phyloP scores from a whole-genome alignment of 2,329 filamentous ascomycete genomes.

The Leptographium radiaticola region DNA sequence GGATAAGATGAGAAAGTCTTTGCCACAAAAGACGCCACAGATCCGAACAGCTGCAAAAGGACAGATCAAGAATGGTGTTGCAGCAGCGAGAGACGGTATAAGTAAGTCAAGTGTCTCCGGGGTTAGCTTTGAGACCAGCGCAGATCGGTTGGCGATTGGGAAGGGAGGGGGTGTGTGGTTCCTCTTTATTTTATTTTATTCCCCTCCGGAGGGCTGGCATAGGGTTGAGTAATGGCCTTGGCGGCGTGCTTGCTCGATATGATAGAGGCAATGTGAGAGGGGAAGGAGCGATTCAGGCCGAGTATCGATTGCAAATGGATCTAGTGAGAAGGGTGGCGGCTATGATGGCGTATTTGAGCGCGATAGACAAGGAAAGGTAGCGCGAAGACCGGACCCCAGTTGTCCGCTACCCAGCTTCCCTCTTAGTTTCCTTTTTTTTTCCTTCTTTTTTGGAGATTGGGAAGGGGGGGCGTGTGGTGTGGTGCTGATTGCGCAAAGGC shows the following conservation, averaged over 20 bases:
- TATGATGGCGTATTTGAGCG: constrained; percentile 24
- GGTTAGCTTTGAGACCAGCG: constrained; percentile 18
- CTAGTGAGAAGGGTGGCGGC: constrained; percentile 16
- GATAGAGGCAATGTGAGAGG: neutral
- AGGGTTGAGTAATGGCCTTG: constrained; percentile 1
- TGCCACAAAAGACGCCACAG: constrained; percentile 1
- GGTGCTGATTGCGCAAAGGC: constrained; percentile 6
- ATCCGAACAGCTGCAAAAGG: neutral
- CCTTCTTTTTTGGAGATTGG: constrained; percentile 6
- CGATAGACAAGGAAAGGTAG: constrained; percentile 16
- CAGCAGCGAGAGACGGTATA: constrained; percentile 4
- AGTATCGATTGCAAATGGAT: neutral
- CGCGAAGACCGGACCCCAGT: constrained; percentile 13
- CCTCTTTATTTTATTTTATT: constrained; percentile 1
- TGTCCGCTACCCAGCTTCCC: constrained; percentile 4
- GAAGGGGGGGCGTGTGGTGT: constrained; percentile 1
- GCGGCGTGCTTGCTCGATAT: neutral
- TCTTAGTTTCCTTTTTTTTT: constrained; percentile 3
- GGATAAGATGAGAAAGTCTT: neutral
- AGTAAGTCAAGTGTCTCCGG: constrained; percentile 16
- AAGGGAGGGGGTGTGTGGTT: neutral
- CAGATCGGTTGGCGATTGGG: constrained; percentile 5
- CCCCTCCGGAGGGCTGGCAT: neutral
- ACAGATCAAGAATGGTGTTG: constrained; percentile 4
- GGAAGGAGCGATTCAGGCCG: neutral